Percentiles rank a stretch among this genome's conserved stretches.
Evolutionary conservation across 2,329 filamentous ascomycete species (phyloP).

Genomic region (Arachnopeziza araneosa): DNA sequence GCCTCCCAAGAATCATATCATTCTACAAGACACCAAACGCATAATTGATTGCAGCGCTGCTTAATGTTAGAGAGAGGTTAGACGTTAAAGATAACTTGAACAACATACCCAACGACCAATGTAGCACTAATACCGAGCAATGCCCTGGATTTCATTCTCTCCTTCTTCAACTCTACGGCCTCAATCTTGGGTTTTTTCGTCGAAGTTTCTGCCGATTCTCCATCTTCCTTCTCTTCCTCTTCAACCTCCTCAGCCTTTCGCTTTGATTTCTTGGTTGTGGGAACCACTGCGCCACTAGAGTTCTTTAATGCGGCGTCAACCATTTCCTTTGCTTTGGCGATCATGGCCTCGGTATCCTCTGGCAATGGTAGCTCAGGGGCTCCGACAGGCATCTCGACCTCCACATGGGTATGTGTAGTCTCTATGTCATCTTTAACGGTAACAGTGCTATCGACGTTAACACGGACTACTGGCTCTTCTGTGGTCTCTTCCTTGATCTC

Average conservation of each 20-base stretch:
- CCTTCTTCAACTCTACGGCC: conserved; percentile 68
- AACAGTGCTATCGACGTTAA: conserved; percentile 63
- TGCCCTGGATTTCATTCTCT: conserved; percentile 80
- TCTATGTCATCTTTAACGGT: conserved; percentile 53
- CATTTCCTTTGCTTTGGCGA: conserved; percentile 83
- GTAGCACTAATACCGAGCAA: conserved; percentile 82
- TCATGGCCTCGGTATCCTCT: conserved; percentile 76
- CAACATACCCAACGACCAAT: conserved; percentile 81
- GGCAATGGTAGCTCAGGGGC: conserved; percentile 63
- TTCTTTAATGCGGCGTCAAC: conserved; percentile 61
- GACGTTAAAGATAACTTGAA: background rate
- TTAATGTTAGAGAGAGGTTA: conserved; percentile 9
- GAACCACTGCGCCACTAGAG: conserved; percentile 6
- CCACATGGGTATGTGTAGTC: conserved; percentile 66
- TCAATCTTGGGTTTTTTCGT: conserved; percentile 80
- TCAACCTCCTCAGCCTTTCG: conserved; percentile 70
- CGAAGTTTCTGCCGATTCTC: conserved; percentile 37
- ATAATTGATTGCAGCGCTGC: conserved; percentile 31
- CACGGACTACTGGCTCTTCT: conserved; percentile 57
- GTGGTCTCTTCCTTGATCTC: conserved; percentile 23
- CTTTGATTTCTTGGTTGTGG: conserved; percentile 47
- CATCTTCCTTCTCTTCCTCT: conserved; percentile 40
- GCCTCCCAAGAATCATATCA: background rate
- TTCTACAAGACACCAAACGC: conserved; percentile 27
- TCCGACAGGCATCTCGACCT: conserved; percentile 67